Percentiles rank a stretch among this genome's conserved stretches.
Conservation (phyloP, 495 filamentous ascomycete species). For the Cladorrhinum samala region DNA sequence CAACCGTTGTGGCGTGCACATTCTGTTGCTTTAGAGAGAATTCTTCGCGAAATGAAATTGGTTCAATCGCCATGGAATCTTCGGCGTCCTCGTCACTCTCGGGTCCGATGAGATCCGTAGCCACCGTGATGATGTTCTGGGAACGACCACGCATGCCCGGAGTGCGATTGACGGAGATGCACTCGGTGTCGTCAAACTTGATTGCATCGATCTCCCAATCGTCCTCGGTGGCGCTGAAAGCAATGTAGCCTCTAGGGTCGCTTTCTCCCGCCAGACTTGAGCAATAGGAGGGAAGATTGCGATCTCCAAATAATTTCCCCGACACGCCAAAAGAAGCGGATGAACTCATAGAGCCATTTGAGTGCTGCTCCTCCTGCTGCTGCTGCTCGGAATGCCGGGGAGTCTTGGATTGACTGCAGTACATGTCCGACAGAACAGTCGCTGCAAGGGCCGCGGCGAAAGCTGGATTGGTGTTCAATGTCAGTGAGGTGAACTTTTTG, state of each 20-base stretch:
- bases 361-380: neutral
- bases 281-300: conserved; percentile 11
- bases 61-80: neutral
- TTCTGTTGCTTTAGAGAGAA: neutral
- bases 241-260: conserved; percentile 1
- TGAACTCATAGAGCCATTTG: neutral
- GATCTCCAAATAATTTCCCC: neutral
- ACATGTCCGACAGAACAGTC: neutral
- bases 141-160: neutral
- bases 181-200: conserved; percentile 16
- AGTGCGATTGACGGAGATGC: conserved; percentile 15
- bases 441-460: neutral
- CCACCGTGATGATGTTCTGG: neutral
- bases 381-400: neutral
- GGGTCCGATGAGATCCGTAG: conserved; percentile 1
- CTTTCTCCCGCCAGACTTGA: conserved; percentile 12
- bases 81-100: neutral
- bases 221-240: neutral
- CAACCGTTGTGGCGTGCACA: neutral
- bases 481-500: neutral
- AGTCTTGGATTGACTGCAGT: neutral
- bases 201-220: conserved; percentile 3
- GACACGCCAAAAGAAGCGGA: neutral
- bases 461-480: neutral
- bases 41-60: neutral